Evolutionary conservation across 495 filamentous ascomycete genomes (phyloP).

Genomic region (Annulohypoxylon maeteangense): DNA sequence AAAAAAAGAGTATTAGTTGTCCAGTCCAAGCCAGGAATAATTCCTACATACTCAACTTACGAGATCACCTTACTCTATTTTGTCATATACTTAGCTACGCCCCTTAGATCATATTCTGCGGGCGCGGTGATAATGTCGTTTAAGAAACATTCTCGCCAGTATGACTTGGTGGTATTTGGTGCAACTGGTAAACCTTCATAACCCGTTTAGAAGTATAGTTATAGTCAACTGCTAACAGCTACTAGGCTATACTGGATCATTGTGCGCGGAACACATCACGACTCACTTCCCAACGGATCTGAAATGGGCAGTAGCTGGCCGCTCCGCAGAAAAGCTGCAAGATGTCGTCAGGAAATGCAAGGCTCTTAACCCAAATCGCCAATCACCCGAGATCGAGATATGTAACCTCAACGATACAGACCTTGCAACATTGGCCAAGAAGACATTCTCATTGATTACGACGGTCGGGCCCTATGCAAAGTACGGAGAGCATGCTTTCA

Average conservation of each 20-base stretch:
- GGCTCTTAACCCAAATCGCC: conserved; percentile 73
- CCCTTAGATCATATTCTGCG: background rate
- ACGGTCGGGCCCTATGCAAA: conserved; percentile 85
- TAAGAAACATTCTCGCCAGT: conserved; percentile 67
- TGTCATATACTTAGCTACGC: background rate
- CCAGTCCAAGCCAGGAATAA: background rate
- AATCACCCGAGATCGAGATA: conserved; percentile 46
- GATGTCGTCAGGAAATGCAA: conserved; percentile 72
- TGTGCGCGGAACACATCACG: conserved; percentile 80
- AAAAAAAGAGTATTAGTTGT: conserved; percentile 9
- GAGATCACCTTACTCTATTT: background rate
- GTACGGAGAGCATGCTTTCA: conserved; percentile 82
- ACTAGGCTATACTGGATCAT: conserved; percentile 86
- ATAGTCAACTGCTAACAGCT: conserved; percentile 29
- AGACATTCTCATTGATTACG: conserved; percentile 81
- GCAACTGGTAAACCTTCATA: conserved; percentile 60
- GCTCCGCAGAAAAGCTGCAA: conserved; percentile 78
- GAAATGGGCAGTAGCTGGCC: conserved; percentile 91
- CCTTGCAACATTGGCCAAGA: conserved; percentile 73
- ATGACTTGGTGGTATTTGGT: conserved; percentile 86
- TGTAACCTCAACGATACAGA: conserved; percentile 71
- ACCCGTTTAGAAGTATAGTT: background rate
- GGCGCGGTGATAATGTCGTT: conserved; percentile 47
- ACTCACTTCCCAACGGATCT: conserved; percentile 78
- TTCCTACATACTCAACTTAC: background rate